Evolutionary conservation across 1,139 yeast genomes (phyloP), one percentile per base, ranked within the genome.

Genomic region (Kodamaea sp.): DNA sequence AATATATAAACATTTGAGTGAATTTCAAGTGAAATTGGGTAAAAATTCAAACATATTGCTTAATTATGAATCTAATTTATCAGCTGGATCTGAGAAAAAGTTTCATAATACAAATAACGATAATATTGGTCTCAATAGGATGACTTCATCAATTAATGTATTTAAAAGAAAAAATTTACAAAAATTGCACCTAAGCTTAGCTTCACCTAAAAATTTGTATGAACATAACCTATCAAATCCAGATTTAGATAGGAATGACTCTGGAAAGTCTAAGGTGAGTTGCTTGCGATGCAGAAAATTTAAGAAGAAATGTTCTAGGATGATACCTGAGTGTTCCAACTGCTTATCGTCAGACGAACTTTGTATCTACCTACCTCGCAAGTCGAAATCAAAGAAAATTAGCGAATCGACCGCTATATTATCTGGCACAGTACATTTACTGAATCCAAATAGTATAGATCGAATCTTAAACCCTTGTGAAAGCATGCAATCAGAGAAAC

Each of bases 271-370:
- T 2, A 52, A 48, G 25, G 52, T 51, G 5, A 57, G 61, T 40
- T 58, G 63, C 40, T 33, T 50, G 4, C 44, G 62, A 31, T 58
- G 62, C 40, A 53, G 61, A 9, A 55, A 53, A 38, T 55, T 52
- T 35, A 58, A 58, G 38, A 55, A 56, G 43, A 56, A 49, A 38
- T 58, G 63, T 31, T 47, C 59, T 4, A 40, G 62, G 27, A 38
- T 43, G 3, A 35, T 54, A 7, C 62, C 63, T 4, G 61, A 57
- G 40, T 58, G 63, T 40, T 40, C 51, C 10, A 57, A 55, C 32
- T 58, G 63, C 40, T 43, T 41, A 10, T 46, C 50, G 8, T 57
- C 62, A 1, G 60, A 55, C 22, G 58, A 53, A 22, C 39, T 57
- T 10, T 58, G 62, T 37, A 44, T 52, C 7, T 58, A 56, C 36